These are phyloP conservation scores for Russula olivacea DNA, from an alignment of 768 basidiomycete species.

Conservation along the genomic window DNA sequence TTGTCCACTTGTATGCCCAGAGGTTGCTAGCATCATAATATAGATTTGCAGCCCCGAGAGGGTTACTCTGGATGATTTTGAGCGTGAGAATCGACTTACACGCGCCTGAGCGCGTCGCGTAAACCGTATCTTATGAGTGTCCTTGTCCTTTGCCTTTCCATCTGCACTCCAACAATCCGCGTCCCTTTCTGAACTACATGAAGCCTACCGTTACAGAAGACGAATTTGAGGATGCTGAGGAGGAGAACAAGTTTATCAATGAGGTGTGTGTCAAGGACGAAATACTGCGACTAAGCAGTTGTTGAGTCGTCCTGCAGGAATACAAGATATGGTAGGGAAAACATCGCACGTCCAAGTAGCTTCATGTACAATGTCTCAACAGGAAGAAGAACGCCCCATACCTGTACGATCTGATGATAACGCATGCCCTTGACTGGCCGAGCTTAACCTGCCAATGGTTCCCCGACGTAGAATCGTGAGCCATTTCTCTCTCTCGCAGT, in stretches of 20 bases:
- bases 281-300: neutral
- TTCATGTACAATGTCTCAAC: constrained; percentile 16
- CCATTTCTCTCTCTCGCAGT: constrained; percentile 2
- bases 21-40: constrained; percentile 22
- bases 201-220: constrained; percentile 53
- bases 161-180: neutral
- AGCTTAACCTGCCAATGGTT: constrained; percentile 98
- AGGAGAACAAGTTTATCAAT: constrained; percentile 84
- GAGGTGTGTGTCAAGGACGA: constrained; percentile 46
- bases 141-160: neutral
- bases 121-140: no score
- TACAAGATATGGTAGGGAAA: constrained; percentile 71
- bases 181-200: constrained; percentile 31
- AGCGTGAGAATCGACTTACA: constrained; percentile 16
- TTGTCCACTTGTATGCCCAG: constrained; percentile 10
- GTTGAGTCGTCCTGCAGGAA: constrained; percentile 43
- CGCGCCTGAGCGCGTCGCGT: constrained; percentile 19
- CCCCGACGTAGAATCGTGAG: constrained; percentile 91
- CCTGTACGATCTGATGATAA: constrained; percentile 95
- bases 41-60: constrained; percentile 13
- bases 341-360: neutral
- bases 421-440: constrained; percentile 98
- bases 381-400: constrained; percentile 98
- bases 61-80: neutral
- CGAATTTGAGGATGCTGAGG: constrained; percentile 79